Base-by-base conservation (phyloP, 2,329 filamentous ascomycete genomes). In the Phaeosphaeriaceae sp. region DNA sequence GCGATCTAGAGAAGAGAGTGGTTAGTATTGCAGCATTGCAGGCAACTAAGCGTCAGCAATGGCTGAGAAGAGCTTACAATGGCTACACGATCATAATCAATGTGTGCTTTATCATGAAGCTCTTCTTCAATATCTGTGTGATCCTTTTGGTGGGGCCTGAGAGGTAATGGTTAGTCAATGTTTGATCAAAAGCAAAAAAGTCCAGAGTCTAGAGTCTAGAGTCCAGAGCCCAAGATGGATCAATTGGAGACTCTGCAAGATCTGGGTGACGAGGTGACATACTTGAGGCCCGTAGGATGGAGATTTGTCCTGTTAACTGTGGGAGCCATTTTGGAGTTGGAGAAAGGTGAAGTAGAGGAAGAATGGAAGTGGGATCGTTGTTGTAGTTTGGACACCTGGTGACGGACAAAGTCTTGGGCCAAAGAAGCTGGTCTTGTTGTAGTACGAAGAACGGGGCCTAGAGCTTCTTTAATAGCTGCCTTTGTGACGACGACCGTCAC, bases 81-180 rank as follows among this genome's bases (percentile, higher is more conserved):
- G 58, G 94, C 90, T 71, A 99, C 94, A 73, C 92, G 89, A 79
- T 97, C 90, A 76, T 97, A 99, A 83, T 99, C 94, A 73, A 99
- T 99, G 83, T 99, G 93, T 64, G 94, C 94, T 73, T 88, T 92
- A 78, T 97, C 91, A 78, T 97, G 92, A 55, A 99, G 89, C 76
- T 96, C 91, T 80, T 97, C 92, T 80, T 99, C 92, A 60, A 99
- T 87, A 76, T 97, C 94, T 37, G 94, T 97, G 85, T 97, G 93
- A 74, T 95, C 89, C 70, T 83, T 83, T 26, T 26, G 23, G 71
- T 87, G 82, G 59, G 92, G 90, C 77, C 91, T 95, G 70, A 8
- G 21, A 38, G n/a, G 41, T 41, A 39, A 23, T 12, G 16, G 9
- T 26, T 26, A 26, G 23, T 11, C 23, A 26, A 11, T 26, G 23